phyloP scores from a whole-genome alignment of 805 yeast species.

The Candida vaughaniae region DNA sequence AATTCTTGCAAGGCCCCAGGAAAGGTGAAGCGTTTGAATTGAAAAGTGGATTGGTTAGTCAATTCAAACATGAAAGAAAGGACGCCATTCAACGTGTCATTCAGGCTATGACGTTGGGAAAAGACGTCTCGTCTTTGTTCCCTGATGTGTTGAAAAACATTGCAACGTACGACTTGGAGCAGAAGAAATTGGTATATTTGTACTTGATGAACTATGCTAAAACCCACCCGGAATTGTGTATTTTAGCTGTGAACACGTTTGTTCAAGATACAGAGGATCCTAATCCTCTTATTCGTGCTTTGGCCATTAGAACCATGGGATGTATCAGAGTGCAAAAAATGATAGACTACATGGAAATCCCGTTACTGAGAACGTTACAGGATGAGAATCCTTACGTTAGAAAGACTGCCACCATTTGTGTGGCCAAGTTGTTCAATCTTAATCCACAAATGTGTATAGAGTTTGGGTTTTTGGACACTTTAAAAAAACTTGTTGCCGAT shows the following conservation, averaged over 20 bases:
- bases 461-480: conserved; percentile 74
- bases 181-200: conserved; percentile 91
- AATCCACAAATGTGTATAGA: conserved; percentile 79
- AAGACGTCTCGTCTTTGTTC: conserved; percentile 90
- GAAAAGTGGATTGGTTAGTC: conserved; percentile 87
- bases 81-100: conserved; percentile 96
- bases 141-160: conserved; percentile 96
- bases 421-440: conserved; percentile 89
- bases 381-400: conserved; percentile 98
- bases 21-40: conserved; percentile 87
- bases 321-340: conserved; percentile 94
- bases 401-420: conserved; percentile 96
- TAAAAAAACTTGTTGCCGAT: conserved; percentile 72
- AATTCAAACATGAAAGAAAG: conserved; percentile 90
- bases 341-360: conserved; percentile 92
- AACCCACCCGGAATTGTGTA: conserved; percentile 92
- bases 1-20: conserved; percentile 43
- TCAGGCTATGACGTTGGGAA: conserved; percentile 97
- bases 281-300: conserved; percentile 90
- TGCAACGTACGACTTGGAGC: conserved; percentile 95
- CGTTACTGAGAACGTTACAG: conserved; percentile 75
- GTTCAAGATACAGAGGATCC: conserved; percentile 95
- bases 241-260: conserved; percentile 95
- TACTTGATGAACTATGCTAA: conserved; percentile 98
- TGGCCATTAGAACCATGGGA: conserved; percentile 98